A percentile compares a stretch with the other conserved stretches of the same genome.
phyloP scores from a whole-genome alignment of 768 basidiomycete species.

The Psilocybe sp. region DNA sequence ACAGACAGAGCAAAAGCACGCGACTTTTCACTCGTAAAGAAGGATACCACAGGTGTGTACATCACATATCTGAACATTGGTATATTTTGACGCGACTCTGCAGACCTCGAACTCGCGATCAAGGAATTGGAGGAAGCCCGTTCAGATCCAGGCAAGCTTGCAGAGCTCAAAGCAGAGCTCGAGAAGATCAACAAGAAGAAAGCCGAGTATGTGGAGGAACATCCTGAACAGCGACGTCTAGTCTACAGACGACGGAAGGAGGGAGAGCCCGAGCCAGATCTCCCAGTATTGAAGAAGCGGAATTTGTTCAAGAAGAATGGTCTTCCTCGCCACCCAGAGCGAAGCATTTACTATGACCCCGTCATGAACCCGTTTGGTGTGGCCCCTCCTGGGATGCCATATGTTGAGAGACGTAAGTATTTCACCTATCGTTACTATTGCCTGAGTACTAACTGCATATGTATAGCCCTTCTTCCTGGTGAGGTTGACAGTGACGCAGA shows the following conservation, averaged over 20 bases:
- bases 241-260: slow-evolving; percentile 65
- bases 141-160: slow-evolving; percentile 60
- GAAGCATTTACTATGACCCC: slow-evolving; percentile 90
- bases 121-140: slow-evolving; percentile 53
- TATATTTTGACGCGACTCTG: slow-evolving; percentile 3
- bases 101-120: slow-evolving; percentile 84
- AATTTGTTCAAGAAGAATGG: slow-evolving; percentile 83
- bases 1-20: slow-evolving; percentile 73
- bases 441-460: background rate
- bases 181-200: slow-evolving; percentile 83
- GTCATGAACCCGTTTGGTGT: slow-evolving; percentile 93
- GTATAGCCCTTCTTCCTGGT: slow-evolving; percentile 54
- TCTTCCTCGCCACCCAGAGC: slow-evolving; percentile 84
- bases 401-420: slow-evolving; percentile 75
- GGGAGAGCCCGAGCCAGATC: slow-evolving; percentile 39
- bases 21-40: slow-evolving; percentile 91
- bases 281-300: slow-evolving; percentile 48
- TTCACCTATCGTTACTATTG: background rate
- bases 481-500: slow-evolving; percentile 68
- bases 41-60: slow-evolving; percentile 76
- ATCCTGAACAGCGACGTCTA: slow-evolving; percentile 87
- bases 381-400: slow-evolving; percentile 97
- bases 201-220: slow-evolving; percentile 87
- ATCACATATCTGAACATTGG: background rate
- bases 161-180: slow-evolving; percentile 73